A percentile compares a stretch with the other conserved stretches of the same genome.
These are phyloP conservation scores for Lyophyllum decastes DNA, from an alignment of 768 basidiomycete species.

Conservation along the genomic window DNA sequence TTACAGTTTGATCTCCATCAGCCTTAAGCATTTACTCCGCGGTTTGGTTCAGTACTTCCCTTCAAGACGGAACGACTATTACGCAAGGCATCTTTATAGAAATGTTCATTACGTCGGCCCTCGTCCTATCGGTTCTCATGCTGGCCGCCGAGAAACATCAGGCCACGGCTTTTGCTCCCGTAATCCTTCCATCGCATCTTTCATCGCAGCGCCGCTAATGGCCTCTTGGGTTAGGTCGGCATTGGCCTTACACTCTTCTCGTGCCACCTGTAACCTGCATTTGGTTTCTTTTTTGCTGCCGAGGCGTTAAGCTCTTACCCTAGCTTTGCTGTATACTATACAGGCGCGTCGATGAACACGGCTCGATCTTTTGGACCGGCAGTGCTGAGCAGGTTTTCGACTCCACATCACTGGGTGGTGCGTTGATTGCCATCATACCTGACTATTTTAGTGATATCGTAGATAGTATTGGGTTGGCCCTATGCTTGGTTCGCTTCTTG, in stretches of 20 bases:
- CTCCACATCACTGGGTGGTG: slow-evolving; percentile 62
- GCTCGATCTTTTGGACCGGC: slow-evolving; percentile 74
- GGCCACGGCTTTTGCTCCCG: slow-evolving; percentile 69
- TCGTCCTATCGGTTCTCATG: slow-evolving; percentile 70
- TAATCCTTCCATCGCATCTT: slow-evolving; percentile 22
- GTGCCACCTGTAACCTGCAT: slow-evolving; percentile 51
- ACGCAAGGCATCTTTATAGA: slow-evolving; percentile 71
- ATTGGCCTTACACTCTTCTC: slow-evolving; percentile 68
- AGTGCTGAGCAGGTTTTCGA: slow-evolving; percentile 60
- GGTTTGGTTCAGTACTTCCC: slow-evolving; percentile 41
- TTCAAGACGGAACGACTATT: slow-evolving; percentile 45
- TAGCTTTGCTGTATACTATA: slow-evolving; percentile 63
- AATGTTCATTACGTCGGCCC: slow-evolving; percentile 64
- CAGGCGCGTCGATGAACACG: slow-evolving; percentile 69
- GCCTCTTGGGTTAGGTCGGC: slow-evolving; percentile 43
- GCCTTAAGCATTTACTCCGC: slow-evolving; percentile 5
- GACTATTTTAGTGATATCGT: slow-evolving; percentile 5
- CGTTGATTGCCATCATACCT: slow-evolving; percentile 18
- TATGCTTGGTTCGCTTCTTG: slow-evolving; percentile 64
- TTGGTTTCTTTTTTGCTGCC: background rate
- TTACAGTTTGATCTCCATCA: slow-evolving; percentile 2
- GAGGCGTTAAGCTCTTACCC: background rate
- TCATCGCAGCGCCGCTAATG: background rate
- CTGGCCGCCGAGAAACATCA: slow-evolving; percentile 71
- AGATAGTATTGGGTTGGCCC: slow-evolving; percentile 73